Evolutionary conservation across 768 basidiomycete genomes (phyloP).

Genomic region (Serendipita vermifera): DNA sequence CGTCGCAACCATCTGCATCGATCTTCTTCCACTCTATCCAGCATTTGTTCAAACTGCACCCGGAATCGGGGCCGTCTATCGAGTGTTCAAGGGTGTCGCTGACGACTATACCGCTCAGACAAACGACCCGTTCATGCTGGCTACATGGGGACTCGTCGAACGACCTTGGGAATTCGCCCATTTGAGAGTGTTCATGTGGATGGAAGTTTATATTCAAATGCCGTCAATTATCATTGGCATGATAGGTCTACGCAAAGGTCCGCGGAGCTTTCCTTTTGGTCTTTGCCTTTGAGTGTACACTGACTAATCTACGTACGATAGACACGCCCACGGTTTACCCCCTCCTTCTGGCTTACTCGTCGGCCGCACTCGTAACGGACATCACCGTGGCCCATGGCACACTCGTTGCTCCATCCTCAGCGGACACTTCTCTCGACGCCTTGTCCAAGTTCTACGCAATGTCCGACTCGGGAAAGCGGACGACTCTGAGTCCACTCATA

Average conservation of each 20-base stretch:
- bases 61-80: not conserved
- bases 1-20: not conserved
- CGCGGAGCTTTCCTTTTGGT: too few species aligned
- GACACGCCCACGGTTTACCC: not conserved
- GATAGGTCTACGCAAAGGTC: not conserved
- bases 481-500: not conserved
- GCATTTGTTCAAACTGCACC: not conserved
- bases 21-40: not conserved
- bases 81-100: not conserved
- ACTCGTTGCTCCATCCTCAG: not conserved
- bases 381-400: not conserved
- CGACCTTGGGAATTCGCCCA: not conserved
- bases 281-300: too few species aligned
- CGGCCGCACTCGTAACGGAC: not conserved
- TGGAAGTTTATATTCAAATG: constrained; percentile 7
- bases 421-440: not conserved
- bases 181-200: not conserved
- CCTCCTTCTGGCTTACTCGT: not conserved
- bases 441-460: constrained; percentile 3
- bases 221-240: not conserved
- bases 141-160: constrained; percentile 1
- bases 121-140: constrained; percentile 7
- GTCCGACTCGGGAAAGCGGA: not conserved
- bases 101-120: not conserved
- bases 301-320: too few species aligned